These are phyloP conservation scores for Fusarium oligoseptatum DNA, from an alignment of 2,329 filamentous ascomycete species.

Conservation along the genomic window DNA sequence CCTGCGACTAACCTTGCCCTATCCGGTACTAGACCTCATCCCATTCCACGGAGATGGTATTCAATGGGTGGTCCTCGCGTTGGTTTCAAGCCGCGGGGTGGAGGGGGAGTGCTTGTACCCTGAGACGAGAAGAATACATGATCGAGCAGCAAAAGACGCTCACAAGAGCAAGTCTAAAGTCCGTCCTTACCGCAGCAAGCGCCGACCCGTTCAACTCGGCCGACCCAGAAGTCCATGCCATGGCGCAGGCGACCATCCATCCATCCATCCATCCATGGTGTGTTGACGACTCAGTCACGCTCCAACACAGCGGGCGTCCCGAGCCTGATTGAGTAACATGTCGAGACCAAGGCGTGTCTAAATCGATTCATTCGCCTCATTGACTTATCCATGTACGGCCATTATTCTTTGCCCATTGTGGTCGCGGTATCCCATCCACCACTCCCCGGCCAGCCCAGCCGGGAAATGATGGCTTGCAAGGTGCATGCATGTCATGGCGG, in stretches of 20 bases:
- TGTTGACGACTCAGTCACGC: slow-evolving; percentile 13
- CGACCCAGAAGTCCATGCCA: slow-evolving; percentile 1
- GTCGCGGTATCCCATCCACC: slow-evolving; percentile 2
- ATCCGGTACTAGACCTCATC: slow-evolving; percentile 35
- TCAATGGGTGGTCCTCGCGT: slow-evolving; percentile 28
- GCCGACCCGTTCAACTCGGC: slow-evolving; percentile 3
- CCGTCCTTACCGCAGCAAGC: background rate
- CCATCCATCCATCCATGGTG: background rate
- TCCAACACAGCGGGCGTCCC: slow-evolving; percentile 4
- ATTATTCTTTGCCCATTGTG: slow-evolving; percentile 25
- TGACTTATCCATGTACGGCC: slow-evolving; percentile 12
- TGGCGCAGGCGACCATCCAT: background rate
- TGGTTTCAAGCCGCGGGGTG: slow-evolving; percentile 31
- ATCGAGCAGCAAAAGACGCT: background rate
- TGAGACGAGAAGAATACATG: background rate
- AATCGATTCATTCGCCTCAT: slow-evolving; percentile 11
- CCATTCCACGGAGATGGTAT: slow-evolving; percentile 43
- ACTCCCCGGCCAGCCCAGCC: slow-evolving; percentile 2
- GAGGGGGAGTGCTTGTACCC: slow-evolving; percentile 16
- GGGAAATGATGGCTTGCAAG: slow-evolving; percentile 41
- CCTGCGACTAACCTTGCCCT: slow-evolving; percentile 23
- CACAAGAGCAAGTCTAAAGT: slow-evolving; percentile 12
- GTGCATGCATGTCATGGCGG: slow-evolving; percentile 37
- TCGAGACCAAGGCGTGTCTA: slow-evolving; percentile 7
- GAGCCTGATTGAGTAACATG: slow-evolving; percentile 14